Evolutionary conservation across 1,284 basidiomycete species (phyloP), one percentile per base, ranked within the genome.

Genomic region (Rhodotorula sp.): DNA sequence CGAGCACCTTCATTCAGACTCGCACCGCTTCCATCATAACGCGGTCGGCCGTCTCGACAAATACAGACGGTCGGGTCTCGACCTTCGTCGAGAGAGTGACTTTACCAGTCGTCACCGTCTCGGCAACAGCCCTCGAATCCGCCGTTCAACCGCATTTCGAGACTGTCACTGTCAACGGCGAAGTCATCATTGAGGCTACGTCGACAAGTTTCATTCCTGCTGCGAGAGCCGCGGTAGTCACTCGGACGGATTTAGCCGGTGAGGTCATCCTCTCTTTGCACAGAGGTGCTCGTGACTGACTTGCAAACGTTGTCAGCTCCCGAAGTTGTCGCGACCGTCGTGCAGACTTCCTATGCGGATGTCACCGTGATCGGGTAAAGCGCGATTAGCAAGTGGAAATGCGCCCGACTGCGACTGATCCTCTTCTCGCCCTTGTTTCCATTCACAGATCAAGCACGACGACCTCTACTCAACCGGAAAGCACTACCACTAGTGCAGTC

Each of bases 1-100:
- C 62, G 4, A 44, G 29, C 10, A 69, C 66, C 0, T 67, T 67
- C 55, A 26, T 67, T 5, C 60, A 62, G 42, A 67, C 66, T 6
- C 20, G 29, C 1, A 67, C 66, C 0, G 60, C 60, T 3, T 56
- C 55, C 2, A 20, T 58, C n/a, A 22, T 67, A 4, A 57, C 59
- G 18, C 55, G 66, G 20, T 37, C 29, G n/a, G n/a, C 59, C 20
- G 17, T 37, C 51, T 22, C 44, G 29, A 66, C 64, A 0, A 51
- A 55, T n/a, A 44, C 53, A 6, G 54, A 66, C 18, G 64, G 64
- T 8, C 44, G 55, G 14, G 51, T 66, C 1, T 60, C 64, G 29
- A 66, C 65, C 18, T 29, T 67, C 5, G 22, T 24, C 6, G 30
- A 45, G n/a, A 17, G 17, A 1, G 45, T 67, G 12, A 62, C 65